Percentiles rank a stretch among this genome's conserved stretches.
Conservation (phyloP, 345 rosid species). For the Mercurialis annua region DNA sequence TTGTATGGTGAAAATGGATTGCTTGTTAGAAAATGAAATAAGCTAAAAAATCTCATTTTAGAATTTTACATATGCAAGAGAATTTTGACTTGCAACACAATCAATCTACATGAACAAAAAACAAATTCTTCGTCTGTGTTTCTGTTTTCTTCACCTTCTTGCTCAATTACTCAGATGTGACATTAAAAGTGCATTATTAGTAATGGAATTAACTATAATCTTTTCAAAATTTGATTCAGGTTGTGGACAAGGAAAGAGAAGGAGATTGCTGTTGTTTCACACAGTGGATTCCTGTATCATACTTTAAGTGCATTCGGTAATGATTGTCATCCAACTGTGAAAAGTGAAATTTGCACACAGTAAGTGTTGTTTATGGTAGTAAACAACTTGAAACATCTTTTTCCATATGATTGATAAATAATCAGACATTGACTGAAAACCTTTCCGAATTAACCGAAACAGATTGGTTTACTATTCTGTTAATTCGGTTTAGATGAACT, state of each 20-base stretch:
- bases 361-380: constrained; percentile 32
- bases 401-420: no score
- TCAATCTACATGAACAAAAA: no score
- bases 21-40: not conserved
- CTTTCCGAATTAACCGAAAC: no score
- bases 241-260: constrained; percentile 65
- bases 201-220: not conserved
- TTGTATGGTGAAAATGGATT: not conserved
- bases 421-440: no score
- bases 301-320: constrained; percentile 52
- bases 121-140: no score
- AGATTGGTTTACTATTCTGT: no score
- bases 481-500: no score
- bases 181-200: not conserved
- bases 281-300: constrained; percentile 61
- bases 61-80: no score
- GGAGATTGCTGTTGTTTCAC: constrained; percentile 77
- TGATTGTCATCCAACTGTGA: constrained; percentile 46
- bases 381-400: not conserved
- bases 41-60: not conserved
- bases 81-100: no score
- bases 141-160: not conserved
- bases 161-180: not conserved
- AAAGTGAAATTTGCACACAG: constrained; percentile 53
- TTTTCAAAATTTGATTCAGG: constrained; percentile 39